phyloP scores from a whole-genome alignment of 257 asterid genomes.

The Solanum clarkiae region DNA sequence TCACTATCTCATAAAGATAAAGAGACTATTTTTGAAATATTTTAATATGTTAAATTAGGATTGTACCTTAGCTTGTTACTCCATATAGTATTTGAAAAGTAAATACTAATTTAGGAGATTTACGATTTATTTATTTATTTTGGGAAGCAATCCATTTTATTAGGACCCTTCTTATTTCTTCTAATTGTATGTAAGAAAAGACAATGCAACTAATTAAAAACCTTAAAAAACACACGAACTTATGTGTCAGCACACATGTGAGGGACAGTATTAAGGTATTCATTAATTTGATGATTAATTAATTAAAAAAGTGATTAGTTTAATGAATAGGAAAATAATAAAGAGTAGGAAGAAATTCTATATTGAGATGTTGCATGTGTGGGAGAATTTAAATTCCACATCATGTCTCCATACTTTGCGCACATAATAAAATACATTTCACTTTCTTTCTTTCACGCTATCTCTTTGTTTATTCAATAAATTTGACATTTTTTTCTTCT shows the following conservation, averaged over 20 bases:
- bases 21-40: background rate
- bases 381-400: constrained; percentile 27
- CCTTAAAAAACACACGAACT: background rate
- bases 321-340: background rate
- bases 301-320: background rate
- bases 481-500: background rate
- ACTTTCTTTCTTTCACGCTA: background rate
- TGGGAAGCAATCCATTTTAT: too few species aligned
- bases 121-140: too few species aligned
- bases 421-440: constrained; percentile 19
- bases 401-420: constrained; percentile 37
- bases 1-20: too few species aligned
- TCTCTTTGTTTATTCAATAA: background rate
- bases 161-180: background rate
- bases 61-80: background rate
- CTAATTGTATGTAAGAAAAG: background rate
- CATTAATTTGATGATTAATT: background rate
- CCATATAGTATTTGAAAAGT: background rate
- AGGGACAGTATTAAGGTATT: background rate
- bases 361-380: constrained; percentile 27
- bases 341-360: constrained; percentile 13
- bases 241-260: background rate
- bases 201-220: background rate
- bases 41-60: background rate
- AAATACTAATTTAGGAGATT: background rate